A percentile compares a stretch with the other conserved stretches of the same genome.
Conservation (phyloP, 2,329 filamentous ascomycete genomes). For the Exophiala alcalophila region DNA sequence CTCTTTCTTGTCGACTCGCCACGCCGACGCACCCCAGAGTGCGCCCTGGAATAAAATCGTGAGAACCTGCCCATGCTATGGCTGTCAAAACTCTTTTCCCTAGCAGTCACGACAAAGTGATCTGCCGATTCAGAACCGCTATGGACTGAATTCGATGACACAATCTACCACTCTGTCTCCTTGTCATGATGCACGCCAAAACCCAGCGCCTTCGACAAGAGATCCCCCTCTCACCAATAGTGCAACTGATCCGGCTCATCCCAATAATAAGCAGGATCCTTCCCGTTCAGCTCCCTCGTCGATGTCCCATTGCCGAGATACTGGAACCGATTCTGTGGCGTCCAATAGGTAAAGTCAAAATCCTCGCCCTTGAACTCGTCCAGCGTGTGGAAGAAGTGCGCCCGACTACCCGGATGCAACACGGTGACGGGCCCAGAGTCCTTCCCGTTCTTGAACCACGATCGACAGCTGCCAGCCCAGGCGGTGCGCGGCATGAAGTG, state of each 20-base stretch:
- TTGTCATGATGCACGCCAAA: too few species aligned
- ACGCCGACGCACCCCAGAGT: too few species aligned
- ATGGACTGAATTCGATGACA: too few species aligned
- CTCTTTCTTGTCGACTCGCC: too few species aligned
- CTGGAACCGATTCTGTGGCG: conserved; percentile 33
- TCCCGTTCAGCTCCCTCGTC: background rate
- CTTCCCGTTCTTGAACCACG: conserved; percentile 43
- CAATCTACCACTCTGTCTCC: too few species aligned
- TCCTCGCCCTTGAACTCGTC: conserved; percentile 43
- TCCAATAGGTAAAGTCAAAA: conserved; percentile 31
- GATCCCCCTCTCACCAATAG: too few species aligned
- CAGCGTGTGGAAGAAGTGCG: conserved; percentile 48
- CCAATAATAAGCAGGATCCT: conserved; percentile 17
- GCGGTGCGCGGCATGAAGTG: conserved; percentile 50
- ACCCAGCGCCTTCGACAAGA: too few species aligned
- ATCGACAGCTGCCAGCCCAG: conserved; percentile 45
- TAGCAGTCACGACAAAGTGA: too few species aligned
- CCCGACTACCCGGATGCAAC: conserved; percentile 47
- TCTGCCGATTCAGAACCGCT: too few species aligned
- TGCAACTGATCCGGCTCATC: conserved; percentile 6
- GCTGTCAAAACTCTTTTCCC: too few species aligned
- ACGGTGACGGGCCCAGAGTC: conserved; percentile 43
- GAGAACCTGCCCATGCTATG: too few species aligned
- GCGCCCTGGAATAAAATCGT: too few species aligned
- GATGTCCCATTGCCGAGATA: conserved; percentile 29